phyloP scores from a whole-genome alignment of 140 eudicot species.

The Oenanthe javanica region DNA sequence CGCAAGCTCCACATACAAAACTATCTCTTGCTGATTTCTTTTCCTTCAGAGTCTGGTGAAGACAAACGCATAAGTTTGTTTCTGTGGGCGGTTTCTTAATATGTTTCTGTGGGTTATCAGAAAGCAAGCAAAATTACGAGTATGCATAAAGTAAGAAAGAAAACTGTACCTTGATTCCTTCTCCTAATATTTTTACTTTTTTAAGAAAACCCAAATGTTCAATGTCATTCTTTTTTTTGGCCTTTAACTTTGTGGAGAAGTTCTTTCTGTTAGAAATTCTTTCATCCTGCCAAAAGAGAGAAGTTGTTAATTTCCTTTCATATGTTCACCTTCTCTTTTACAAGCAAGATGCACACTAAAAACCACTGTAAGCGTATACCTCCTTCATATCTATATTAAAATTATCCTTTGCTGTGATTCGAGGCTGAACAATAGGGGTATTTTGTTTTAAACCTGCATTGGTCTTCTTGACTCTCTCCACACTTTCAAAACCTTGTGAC shows the following conservation, averaged over 20 bases:
- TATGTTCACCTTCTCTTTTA: background rate
- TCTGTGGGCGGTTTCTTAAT: background rate
- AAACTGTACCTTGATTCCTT: slow-evolving; percentile 50
- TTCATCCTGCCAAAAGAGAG: slow-evolving; percentile 56
- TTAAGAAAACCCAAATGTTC: slow-evolving; percentile 54
- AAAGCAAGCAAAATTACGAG: background rate
- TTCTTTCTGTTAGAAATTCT: slow-evolving; percentile 33
- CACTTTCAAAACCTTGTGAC: slow-evolving; percentile 33
- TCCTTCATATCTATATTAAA: slow-evolving; percentile 29
- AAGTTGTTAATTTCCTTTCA: background rate
- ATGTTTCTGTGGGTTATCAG: background rate
- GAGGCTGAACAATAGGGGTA: slow-evolving; percentile 25
- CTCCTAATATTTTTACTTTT: slow-evolving; percentile 76
- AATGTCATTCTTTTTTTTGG: slow-evolving; percentile 57
- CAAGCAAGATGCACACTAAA: slow-evolving; percentile 1
- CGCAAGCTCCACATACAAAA: slow-evolving; percentile 96
- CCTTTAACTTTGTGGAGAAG: slow-evolving; percentile 51
- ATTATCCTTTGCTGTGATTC: slow-evolving; percentile 34
- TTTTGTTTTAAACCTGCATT: slow-evolving; percentile 32
- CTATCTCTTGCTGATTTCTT: slow-evolving; percentile 91
- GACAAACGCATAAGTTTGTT: background rate
- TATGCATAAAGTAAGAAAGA: background rate
- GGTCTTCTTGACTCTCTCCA: slow-evolving; percentile 45
- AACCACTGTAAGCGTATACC: slow-evolving; percentile 23
- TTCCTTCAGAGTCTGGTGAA: slow-evolving; percentile 60